A percentile compares a stretch with the other conserved stretches of the same genome.
Evolutionary conservation across 1,284 basidiomycete species (phyloP).

Genomic region (Apiotrichum laibachii): DNA sequence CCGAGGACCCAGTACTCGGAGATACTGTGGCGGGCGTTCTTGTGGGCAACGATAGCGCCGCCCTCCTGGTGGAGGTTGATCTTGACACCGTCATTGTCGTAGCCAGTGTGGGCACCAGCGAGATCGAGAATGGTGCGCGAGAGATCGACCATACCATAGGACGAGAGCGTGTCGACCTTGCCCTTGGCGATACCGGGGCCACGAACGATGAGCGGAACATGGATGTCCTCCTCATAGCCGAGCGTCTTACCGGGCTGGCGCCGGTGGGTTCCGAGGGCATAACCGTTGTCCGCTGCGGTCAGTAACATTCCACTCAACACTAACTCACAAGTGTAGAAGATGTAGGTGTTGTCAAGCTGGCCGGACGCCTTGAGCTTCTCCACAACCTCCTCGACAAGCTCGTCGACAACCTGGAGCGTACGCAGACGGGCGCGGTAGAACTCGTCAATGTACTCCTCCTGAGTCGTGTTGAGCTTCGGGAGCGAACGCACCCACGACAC

Average conservation of each 20-base stretch:
- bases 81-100: conserved; percentile 34
- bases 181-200: conserved; percentile 33
- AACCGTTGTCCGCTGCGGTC: conserved; percentile 39
- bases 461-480: conserved; percentile 33
- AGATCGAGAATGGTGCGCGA: conserved; percentile 40
- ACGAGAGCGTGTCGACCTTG: conserved; percentile 21
- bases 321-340: conserved; percentile 34
- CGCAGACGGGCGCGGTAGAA: conserved; percentile 39
- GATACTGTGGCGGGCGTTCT: conserved; percentile 26
- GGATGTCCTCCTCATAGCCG: conserved; percentile 44
- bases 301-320: neutral
- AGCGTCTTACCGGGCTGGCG: conserved; percentile 44
- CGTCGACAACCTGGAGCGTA: conserved; percentile 38
- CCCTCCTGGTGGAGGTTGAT: conserved; percentile 29
- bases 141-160: conserved; percentile 39
- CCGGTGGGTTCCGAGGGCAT: conserved; percentile 38
- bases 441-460: conserved; percentile 44
- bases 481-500: conserved; percentile 39
- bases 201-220: conserved; percentile 35
- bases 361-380: conserved; percentile 32
- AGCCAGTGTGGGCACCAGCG: conserved; percentile 36
- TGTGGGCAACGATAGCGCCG: conserved; percentile 3
- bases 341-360: conserved; percentile 41
- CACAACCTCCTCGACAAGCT: conserved; percentile 38
- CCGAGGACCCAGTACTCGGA: conserved; percentile 41